Base-by-base conservation (phyloP, 108 stramenopile genomes). In the Nannochloropsis gaditana region DNA sequence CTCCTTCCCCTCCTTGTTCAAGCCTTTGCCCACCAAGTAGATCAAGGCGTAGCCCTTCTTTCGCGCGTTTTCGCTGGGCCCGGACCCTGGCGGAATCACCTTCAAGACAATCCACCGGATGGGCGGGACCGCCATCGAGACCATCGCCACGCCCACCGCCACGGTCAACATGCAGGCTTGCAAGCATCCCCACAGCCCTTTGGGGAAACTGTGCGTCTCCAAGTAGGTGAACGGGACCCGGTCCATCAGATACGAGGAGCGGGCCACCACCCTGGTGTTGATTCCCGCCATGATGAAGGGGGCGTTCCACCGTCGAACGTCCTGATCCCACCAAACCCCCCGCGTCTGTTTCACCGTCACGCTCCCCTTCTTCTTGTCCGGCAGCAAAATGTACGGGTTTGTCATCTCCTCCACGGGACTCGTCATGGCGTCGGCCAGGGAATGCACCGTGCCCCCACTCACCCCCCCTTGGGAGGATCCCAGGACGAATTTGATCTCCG, bases 211-310 rank as follows among this genome's bases (percentile, higher is more conserved):
- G n/a, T 80, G 21, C 42, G 81, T 80, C 80, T 89, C 88, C 79
- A 21, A 47, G 79, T 89, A 89, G 15, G 41, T 59, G 44, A 89
- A 83, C 31, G 43, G 59, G 44, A 84, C 82, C 5, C 84, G 79
- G 42, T 86, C 45, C 31, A 89, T 21, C 44, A 44, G 9, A 31
- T 82, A 81, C 44, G 42, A 43, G 5, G 82, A 83, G 47, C 88
- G 83, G 83, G 47, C 82, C 31, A 89, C 88, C 2, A 89, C 21
- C 88, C 85, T 86, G 19, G 85, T 86, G 85, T 89, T 85, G 83
- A 85, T 85, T 17, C 83, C 44, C 50, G 88, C 88, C 21, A 83
- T 81, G 42, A 45, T 21, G 41, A 87, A 86, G 44, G 79, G 43
- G 21, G 83, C 85, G 9, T 85, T 89, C 88, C 88, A 89, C 9